These are phyloP conservation scores for Rhododendron mucronatum DNA, from an alignment of 148 eudicot species.

Conservation along the genomic window DNA sequence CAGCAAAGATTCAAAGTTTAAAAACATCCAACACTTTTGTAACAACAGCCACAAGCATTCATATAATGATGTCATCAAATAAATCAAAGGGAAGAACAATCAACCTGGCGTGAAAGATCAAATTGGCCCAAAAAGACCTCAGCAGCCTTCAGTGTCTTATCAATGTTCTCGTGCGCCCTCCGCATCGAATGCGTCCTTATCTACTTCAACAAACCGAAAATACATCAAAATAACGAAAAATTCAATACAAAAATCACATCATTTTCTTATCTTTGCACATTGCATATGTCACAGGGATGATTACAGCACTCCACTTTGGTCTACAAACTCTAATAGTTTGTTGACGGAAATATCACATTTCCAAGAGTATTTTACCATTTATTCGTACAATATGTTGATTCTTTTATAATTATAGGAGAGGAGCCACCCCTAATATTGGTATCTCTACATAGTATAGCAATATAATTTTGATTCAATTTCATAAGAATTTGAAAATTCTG, in stretches of 20 bases:
- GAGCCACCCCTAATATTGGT: neutral
- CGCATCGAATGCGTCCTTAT: conserved; percentile 79
- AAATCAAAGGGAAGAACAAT: neutral
- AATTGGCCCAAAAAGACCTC: conserved; percentile 57
- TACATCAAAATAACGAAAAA: neutral
- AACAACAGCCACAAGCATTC: neutral
- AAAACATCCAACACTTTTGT: neutral
- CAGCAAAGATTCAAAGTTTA: neutral
- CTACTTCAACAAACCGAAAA: conserved; percentile 22
- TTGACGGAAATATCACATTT: neutral
- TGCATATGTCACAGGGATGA: neutral
- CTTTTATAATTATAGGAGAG: neutral
- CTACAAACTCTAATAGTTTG: neutral
- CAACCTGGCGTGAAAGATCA: conserved; percentile 72
- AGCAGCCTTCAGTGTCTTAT: conserved; percentile 73
- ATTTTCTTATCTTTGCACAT: neutral
- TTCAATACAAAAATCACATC: neutral
- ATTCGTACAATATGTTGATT: neutral
- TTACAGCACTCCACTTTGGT: neutral
- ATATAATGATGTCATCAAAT: neutral
- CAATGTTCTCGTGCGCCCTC: conserved; percentile 87
- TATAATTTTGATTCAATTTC: neutral
- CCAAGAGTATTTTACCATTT: neutral
- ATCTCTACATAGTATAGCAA: neutral
- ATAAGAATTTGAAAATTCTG: neutral